A percentile compares a stretch with the other conserved stretches of the same genome.
These are phyloP conservation scores for Podila verticillata DNA, from an alignment of 192 early-diverging fungal species.

Conservation along the genomic window DNA sequence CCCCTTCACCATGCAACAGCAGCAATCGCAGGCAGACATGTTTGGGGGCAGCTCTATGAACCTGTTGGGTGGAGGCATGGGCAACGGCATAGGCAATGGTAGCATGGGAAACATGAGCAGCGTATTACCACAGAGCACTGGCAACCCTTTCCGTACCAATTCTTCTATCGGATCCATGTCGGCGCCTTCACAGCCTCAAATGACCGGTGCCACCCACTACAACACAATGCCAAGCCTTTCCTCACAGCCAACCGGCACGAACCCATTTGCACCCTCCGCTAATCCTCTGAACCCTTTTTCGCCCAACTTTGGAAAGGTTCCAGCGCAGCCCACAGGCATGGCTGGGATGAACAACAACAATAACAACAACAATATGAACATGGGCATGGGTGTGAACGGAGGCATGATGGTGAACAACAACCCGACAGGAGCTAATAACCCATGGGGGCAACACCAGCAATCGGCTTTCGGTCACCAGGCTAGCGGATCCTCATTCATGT, in stretches of 20 bases:
- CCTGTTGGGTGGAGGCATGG: slow-evolving; percentile 4
- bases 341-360: slow-evolving; percentile 9
- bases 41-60: slow-evolving; percentile 15
- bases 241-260: slow-evolving; percentile 37
- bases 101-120: slow-evolving; percentile 5
- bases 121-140: slow-evolving; percentile 41
- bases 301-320: slow-evolving; percentile 47
- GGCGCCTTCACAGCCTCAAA: slow-evolving; percentile 27
- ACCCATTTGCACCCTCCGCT: slow-evolving; percentile 41
- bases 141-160: slow-evolving; percentile 37
- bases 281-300: slow-evolving; percentile 49
- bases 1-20: slow-evolving; percentile 40
- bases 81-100: slow-evolving; percentile 9
- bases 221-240: slow-evolving; percentile 40
- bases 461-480: slow-evolving; percentile 1
- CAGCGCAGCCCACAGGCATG: slow-evolving; percentile 35
- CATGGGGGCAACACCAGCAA: background rate
- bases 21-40: slow-evolving; percentile 3
- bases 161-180: slow-evolving; percentile 9
- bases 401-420: slow-evolving; percentile 2
- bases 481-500: slow-evolving; percentile 1
- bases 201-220: slow-evolving; percentile 31
- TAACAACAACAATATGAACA: slow-evolving; percentile 11
- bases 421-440: slow-evolving; percentile 9
- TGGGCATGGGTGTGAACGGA: slow-evolving; percentile 15